These are phyloP conservation scores for Cyathus striatus DNA, from an alignment of 768 basidiomycete species.

Conservation along the genomic window DNA sequence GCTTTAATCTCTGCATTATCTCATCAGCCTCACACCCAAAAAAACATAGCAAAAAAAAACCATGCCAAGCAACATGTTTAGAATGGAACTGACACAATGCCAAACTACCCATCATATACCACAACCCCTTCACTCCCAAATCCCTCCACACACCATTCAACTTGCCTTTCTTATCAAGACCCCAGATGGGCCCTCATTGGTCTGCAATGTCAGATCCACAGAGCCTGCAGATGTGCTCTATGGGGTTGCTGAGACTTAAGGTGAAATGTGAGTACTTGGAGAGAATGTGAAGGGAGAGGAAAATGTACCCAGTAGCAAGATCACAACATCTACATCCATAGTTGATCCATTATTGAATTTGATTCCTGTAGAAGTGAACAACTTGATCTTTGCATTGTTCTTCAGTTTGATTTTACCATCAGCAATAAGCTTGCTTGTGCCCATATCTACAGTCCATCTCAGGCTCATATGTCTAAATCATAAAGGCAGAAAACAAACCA, in stretches of 20 bases:
- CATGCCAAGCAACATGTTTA: conserved; percentile 58
- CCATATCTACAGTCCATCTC: conserved; percentile 48
- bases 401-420: conserved; percentile 71
- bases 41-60: conserved; percentile 17
- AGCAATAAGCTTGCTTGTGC: conserved; percentile 55
- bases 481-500: conserved; percentile 32
- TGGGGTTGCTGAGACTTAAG: conserved; percentile 40
- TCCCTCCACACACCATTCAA: conserved; percentile 44
- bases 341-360: conserved; percentile 43
- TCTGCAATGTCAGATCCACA: conserved; percentile 40
- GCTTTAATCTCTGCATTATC: conserved; percentile 13
- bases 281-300: not conserved
- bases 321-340: conserved; percentile 47
- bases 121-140: conserved; percentile 46
- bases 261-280: not conserved
- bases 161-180: conserved; percentile 63
- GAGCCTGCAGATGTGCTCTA: conserved; percentile 31
- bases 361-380: conserved; percentile 37
- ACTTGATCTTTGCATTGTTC: conserved; percentile 46
- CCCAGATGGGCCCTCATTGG: conserved; percentile 55
- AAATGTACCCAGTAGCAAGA: conserved; percentile 53
- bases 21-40: not conserved
- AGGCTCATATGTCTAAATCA: no score
- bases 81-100: conserved; percentile 51
- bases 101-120: conserved; percentile 56